These are phyloP conservation scores for Pythium plurisporium DNA, from an alignment of 352 stramenopile genomes.

Conservation along the genomic window DNA sequence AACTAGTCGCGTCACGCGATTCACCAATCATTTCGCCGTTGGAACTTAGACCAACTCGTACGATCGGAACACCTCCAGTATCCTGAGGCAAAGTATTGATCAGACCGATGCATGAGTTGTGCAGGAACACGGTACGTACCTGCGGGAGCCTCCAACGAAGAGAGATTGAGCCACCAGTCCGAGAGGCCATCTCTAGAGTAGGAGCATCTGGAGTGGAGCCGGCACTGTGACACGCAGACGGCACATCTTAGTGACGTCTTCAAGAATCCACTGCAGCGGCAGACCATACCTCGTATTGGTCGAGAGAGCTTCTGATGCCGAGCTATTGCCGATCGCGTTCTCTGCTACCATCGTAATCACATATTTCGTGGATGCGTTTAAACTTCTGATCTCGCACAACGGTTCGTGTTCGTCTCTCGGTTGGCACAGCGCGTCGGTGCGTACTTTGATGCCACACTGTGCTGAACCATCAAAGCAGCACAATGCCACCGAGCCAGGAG, in stretches of 20 bases:
- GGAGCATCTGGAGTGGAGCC: slow-evolving; percentile 25
- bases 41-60: slow-evolving; percentile 28
- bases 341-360: slow-evolving; percentile 23
- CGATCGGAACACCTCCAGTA: slow-evolving; percentile 35
- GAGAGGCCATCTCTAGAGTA: slow-evolving; percentile 14
- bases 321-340: slow-evolving; percentile 35
- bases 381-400: slow-evolving; percentile 25
- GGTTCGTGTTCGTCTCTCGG: neutral
- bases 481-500: neutral
- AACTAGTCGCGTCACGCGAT: slow-evolving; percentile 18
- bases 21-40: slow-evolving; percentile 29
- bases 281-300: slow-evolving; percentile 23
- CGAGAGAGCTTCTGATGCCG: slow-evolving; percentile 14
- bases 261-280: neutral
- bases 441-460: slow-evolving; percentile 23
- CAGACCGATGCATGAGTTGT: neutral
- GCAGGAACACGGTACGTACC: slow-evolving; percentile 19
- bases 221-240: slow-evolving; percentile 5
- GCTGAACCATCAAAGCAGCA: slow-evolving; percentile 21
- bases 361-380: slow-evolving; percentile 29
- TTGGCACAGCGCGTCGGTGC: slow-evolving; percentile 17
- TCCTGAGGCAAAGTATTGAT: slow-evolving; percentile 23
- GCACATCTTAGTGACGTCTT: neutral
- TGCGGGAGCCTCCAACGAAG: slow-evolving; percentile 30
- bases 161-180: slow-evolving; percentile 30